Base-by-base conservation (phyloP, 192 early-diverging fungal genomes). In the Oehlia diaphana region DNA sequence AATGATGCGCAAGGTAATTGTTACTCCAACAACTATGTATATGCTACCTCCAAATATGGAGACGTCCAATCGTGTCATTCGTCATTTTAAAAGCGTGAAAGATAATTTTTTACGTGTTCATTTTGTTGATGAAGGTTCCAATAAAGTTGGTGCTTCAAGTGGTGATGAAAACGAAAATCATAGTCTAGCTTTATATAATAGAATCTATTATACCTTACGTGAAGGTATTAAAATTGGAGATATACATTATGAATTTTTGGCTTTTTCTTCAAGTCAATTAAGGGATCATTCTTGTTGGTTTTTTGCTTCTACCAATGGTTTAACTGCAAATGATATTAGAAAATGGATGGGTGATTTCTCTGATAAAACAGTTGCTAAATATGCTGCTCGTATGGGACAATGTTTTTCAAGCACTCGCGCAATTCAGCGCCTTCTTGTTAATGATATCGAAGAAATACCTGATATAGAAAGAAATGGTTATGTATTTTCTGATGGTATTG, bases 281-380 rank as follows among this genome's bases (percentile, higher is more conserved):
- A 85, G 91, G 23, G 90, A 89, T 37, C 89, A 88, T 63, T 89
- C 86, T 28, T 93, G 87, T 31, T 95, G 91, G 93, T 94, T 93
- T 79, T 95, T 92, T 83, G 88, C 87, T 35, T 82, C 88, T 13
- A 83, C 82, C 12, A 5, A 8, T 0, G 0, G 81, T 3, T 77
- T 90, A 2, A 86, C 82, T 16, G 87, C 85, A 0, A 5, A 42
- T 42, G 39, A 7, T 42, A 42, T 4, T 82, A 85, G 88, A 4
- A 31, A 68, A 0, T 91, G 91, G 89, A 94, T 95, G 92, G 94
- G 94, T 8, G 80, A 90, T 37, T 94, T 95, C 65, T 86, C 83
- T 2, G 35, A 37, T 37, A 37, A 37, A 37, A 37, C 35, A 4
- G 35, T 37, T 4, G 35, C 35, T 3, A 37, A 37, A 37, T 37